A percentile compares a stretch with the other conserved stretches of the same genome.
Conservation (phyloP, 1,284 basidiomycete genomes). For the Ustanciosporium gigantosporum region DNA sequence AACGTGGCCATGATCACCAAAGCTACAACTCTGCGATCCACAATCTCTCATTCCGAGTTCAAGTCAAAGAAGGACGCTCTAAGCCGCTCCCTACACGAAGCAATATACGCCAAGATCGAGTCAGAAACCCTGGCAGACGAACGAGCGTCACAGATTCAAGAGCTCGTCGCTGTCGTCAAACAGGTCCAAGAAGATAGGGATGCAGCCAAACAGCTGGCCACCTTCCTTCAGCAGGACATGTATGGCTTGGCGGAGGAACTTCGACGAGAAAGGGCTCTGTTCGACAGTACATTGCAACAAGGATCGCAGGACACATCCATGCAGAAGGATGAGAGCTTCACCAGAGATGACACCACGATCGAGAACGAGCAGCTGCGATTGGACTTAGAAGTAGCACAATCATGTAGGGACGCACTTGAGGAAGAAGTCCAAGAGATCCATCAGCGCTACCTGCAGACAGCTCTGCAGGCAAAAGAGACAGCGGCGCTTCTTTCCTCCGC, state of each 20-base stretch:
- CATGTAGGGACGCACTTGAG: constrained; percentile 2
- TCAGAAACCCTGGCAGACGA: constrained; percentile 18
- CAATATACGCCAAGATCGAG: constrained; percentile 4
- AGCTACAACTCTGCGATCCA: constrained; percentile 12
- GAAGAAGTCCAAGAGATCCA: constrained; percentile 3
- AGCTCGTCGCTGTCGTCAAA: constrained; percentile 31
- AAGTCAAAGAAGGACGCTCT: constrained; percentile 1
- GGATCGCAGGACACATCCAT: neutral
- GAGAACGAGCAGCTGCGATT: neutral
- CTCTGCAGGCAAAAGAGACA: neutral
- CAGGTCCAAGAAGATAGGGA: constrained; percentile 37
- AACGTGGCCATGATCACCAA: constrained; percentile 29
- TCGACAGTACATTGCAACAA: neutral
- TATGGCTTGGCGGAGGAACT: neutral
- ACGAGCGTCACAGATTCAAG: constrained; percentile 17
- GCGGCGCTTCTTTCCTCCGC: neutral
- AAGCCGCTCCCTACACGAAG: constrained; percentile 9
- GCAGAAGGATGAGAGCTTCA: neutral
- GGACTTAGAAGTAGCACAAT: neutral
- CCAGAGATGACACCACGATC: neutral
- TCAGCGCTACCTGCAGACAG: neutral
- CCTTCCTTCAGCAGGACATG: neutral
- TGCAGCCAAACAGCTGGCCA: constrained; percentile 14
- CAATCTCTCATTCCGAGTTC: constrained; percentile 1
- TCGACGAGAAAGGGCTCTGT: neutral